Conservation (phyloP, 768 basidiomycete genomes). For the Naematelia aurantialba region DNA sequence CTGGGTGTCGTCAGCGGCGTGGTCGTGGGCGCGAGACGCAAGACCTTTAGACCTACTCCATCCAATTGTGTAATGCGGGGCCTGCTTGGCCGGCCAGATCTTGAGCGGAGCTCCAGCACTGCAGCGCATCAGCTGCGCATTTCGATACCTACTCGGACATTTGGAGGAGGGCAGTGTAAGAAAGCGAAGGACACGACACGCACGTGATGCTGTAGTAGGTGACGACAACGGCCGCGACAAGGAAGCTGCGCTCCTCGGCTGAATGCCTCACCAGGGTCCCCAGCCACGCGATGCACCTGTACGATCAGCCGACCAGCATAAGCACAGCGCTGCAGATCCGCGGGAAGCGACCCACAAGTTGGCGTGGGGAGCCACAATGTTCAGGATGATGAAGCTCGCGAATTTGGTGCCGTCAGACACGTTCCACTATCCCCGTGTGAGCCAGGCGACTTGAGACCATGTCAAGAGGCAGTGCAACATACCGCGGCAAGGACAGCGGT, state of each 20-base stretch:
- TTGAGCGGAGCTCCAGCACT: slow-evolving; percentile 10
- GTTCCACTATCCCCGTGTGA: slow-evolving; percentile 5
- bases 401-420: slow-evolving; percentile 7
- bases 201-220: slow-evolving; percentile 8
- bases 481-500: slow-evolving; percentile 4
- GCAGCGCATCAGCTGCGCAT: neutral
- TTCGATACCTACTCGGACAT: no score
- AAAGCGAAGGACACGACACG: neutral
- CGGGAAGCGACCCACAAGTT: slow-evolving; percentile 2
- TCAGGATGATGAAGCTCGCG: slow-evolving; percentile 7
- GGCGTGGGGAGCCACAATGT: neutral
- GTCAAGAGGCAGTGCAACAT: neutral
- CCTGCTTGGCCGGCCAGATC: slow-evolving; percentile 7
- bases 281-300: slow-evolving; percentile 6
- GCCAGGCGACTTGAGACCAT: neutral
- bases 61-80: slow-evolving; percentile 12
- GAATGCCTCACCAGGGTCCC: slow-evolving; percentile 6
- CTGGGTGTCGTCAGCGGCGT: neutral
- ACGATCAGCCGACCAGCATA: neutral
- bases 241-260: slow-evolving; percentile 9
- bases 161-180: neutral
- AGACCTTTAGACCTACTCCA: slow-evolving; percentile 10
- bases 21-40: neutral
- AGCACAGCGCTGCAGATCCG: neutral
- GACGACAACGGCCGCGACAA: slow-evolving; percentile 7